Conservation (phyloP, 2,329 filamentous ascomycete genomes). For the Neonectria neomacrospora region DNA sequence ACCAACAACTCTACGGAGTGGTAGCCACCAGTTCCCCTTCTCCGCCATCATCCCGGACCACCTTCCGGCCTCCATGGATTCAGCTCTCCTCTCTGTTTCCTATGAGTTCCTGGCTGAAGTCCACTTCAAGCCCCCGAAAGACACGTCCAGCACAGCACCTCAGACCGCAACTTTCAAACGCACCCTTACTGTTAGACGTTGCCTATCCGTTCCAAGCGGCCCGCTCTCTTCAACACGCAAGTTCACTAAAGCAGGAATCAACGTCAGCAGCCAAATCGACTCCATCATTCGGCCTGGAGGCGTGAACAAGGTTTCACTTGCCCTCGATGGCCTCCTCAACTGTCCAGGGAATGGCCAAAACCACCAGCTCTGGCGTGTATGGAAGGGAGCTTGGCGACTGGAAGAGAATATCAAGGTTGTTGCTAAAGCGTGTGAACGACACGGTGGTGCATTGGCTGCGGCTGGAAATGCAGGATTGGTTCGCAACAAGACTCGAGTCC, state of each 20-base stretch:
- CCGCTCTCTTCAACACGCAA: constrained; percentile 78
- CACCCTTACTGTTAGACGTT: constrained; percentile 78
- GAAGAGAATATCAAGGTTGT: constrained; percentile 84
- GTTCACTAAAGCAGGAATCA: constrained; percentile 91
- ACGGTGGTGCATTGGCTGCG: constrained; percentile 53
- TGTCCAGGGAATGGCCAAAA: constrained; percentile 73
- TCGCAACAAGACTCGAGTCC: constrained; percentile 72
- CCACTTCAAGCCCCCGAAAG: constrained; percentile 66
- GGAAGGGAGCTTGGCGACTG: constrained; percentile 90
- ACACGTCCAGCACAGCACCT: constrained; percentile 40
- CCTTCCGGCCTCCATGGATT: constrained; percentile 82
- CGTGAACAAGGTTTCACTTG: constrained; percentile 61
- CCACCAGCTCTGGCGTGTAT: constrained; percentile 80
- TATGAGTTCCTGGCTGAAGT: constrained; percentile 80
- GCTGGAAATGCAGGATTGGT: neutral
- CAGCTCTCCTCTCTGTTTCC: constrained; percentile 74
- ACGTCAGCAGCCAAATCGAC: constrained; percentile 80
- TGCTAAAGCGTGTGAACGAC: constrained; percentile 80
- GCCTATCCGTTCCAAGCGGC: constrained; percentile 74
- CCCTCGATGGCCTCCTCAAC: constrained; percentile 72
- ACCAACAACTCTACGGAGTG: neutral
- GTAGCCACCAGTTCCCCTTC: constrained; percentile 74
- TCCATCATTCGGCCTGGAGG: constrained; percentile 85
- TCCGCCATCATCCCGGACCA: constrained; percentile 85
- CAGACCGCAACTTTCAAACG: constrained; percentile 70